Evolutionary conservation across 768 basidiomycete species (phyloP).

Genomic region (Trametes cinnabarina): DNA sequence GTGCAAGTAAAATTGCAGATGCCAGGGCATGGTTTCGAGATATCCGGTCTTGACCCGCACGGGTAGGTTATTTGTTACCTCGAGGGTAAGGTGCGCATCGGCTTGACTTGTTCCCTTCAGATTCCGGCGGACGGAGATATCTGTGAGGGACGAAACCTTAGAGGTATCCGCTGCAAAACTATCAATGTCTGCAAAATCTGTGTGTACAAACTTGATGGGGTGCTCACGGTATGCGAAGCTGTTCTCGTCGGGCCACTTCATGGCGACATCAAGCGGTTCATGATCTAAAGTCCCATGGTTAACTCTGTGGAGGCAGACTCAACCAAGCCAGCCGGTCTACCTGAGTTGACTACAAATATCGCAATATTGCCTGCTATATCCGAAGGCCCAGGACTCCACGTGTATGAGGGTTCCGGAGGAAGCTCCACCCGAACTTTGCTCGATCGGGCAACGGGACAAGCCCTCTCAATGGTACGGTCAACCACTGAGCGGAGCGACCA

Average conservation of each 20-base stretch:
- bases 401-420: conserved; percentile 42
- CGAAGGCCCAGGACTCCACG: conserved; percentile 52
- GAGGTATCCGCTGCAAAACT: conserved; percentile 24
- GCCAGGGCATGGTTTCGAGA: conserved; percentile 92
- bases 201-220: background rate
- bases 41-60: conserved; percentile 55
- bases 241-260: conserved; percentile 52
- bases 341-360: conserved; percentile 46
- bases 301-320: background rate
- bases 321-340: conserved; percentile 36
- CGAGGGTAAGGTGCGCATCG: conserved; percentile 66
- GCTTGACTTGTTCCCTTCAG: conserved; percentile 76
- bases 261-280: conserved; percentile 52
- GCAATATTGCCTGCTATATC: conserved; percentile 36
- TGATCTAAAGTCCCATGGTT: conserved; percentile 29
- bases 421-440: conserved; percentile 53
- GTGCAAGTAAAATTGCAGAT: conserved; percentile 84
- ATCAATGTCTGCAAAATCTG: background rate
- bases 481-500: conserved; percentile 74
- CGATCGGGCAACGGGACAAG: conserved; percentile 68
- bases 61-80: conserved; percentile 58
- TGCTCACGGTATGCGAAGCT: conserved; percentile 60
- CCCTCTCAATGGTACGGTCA: conserved; percentile 55
- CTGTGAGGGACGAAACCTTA: conserved; percentile 40
- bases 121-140: conserved; percentile 64